These are phyloP conservation scores for Globisporangium barbulae DNA, from an alignment of 352 stramenopile genomes.

Conservation along the genomic window DNA sequence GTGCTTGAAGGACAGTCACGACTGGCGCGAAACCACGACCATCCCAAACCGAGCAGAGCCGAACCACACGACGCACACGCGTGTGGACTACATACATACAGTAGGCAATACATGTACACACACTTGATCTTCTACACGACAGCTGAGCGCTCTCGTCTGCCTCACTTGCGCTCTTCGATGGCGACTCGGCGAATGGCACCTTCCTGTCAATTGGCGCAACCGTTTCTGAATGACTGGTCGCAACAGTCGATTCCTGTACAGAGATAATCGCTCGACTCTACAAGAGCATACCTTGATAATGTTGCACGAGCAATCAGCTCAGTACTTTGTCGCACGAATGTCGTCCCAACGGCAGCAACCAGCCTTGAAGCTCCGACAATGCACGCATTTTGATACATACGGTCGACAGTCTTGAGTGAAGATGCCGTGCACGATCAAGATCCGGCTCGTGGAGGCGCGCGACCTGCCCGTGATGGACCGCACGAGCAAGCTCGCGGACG, in stretches of 20 bases:
- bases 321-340: slow-evolving; percentile 14
- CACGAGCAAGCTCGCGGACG: slow-evolving; percentile 76
- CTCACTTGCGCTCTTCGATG: neutral
- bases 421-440: slow-evolving; percentile 93
- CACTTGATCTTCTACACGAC: neutral
- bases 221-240: slow-evolving; percentile 1
- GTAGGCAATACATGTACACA: neutral
- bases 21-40: slow-evolving; percentile 19
- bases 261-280: neutral
- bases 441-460: slow-evolving; percentile 85
- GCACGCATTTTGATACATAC: neutral
- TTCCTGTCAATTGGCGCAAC: neutral
- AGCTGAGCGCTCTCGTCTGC: neutral
- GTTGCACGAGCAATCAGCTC: slow-evolving; percentile 6
- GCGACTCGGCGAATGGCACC: neutral
- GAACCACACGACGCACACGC: neutral
- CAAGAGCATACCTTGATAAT: neutral
- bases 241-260: slow-evolving; percentile 6
- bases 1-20: slow-evolving; percentile 36
- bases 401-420: neutral
- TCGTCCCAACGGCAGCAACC: neutral
- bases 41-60: slow-evolving; percentile 48
- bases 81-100: neutral
- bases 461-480: slow-evolving; percentile 87
- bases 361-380: neutral